Conservation (phyloP, 768 basidiomycete genomes). For the Amanita pallidorosea region DNA sequence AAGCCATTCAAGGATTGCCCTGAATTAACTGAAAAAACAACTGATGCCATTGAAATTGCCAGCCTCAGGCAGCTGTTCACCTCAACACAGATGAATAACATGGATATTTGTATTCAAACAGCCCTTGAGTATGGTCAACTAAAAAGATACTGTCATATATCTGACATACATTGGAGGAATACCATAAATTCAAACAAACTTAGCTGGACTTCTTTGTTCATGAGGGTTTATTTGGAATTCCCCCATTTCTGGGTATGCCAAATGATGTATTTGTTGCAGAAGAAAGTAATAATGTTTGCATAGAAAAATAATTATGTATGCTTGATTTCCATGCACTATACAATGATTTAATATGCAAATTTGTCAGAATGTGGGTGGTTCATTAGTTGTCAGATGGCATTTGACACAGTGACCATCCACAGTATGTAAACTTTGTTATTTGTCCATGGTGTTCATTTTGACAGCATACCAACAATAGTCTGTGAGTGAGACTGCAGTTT, state of each 20-base stretch:
- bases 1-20: not conserved
- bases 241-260: not conserved
- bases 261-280: not conserved
- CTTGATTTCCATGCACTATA: not conserved
- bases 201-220: not conserved
- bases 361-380: not conserved
- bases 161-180: not conserved
- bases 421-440: not conserved
- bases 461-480: not conserved
- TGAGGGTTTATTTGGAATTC: not conserved
- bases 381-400: not conserved
- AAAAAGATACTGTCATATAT: no score
- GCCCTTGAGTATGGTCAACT: not conserved
- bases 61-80: no score
- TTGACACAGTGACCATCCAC: not conserved
- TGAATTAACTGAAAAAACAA: no score
- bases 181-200: not conserved
- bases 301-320: not conserved
- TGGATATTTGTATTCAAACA: no score
- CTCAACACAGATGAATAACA: no score
- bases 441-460: no score
- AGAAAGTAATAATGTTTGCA: not conserved
- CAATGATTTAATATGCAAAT: not conserved
- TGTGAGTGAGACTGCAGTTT: not conserved
- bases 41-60: no score